These are phyloP conservation scores for Meira miltonrushii DNA, from an alignment of 1,284 basidiomycete species.

Conservation along the genomic window DNA sequence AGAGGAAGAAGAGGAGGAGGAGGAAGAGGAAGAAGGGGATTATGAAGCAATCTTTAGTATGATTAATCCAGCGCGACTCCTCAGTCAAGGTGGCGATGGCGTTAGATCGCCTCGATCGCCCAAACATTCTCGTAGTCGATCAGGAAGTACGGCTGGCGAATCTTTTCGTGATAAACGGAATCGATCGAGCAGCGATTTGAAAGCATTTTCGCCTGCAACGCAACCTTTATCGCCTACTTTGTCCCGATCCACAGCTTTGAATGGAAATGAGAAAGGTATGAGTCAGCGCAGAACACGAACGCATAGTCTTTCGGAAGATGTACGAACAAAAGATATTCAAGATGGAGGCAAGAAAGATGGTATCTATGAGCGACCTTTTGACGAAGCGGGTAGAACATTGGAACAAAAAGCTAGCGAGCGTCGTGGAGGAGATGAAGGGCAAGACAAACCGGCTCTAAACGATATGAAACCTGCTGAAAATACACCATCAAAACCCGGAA, in stretches of 20 bases:
- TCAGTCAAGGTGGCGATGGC: conserved; percentile 11
- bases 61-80: conserved; percentile 27
- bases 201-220: conserved; percentile 16
- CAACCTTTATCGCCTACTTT: conserved; percentile 3
- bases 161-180: conserved; percentile 46
- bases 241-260: neutral
- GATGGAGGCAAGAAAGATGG: conserved; percentile 1
- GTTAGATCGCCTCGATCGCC: conserved; percentile 26
- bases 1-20: conserved; percentile 25
- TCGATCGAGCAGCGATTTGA: conserved; percentile 34
- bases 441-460: conserved; percentile 1
- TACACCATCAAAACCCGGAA: conserved; percentile 9
- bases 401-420: neutral
- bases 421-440: conserved; percentile 2
- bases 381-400: neutral
- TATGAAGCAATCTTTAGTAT: conserved; percentile 48
- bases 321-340: conserved; percentile 7
- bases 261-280: neutral
- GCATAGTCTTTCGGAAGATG: conserved; percentile 12
- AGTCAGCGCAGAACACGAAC: conserved; percentile 4
- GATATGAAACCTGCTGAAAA: conserved; percentile 13
- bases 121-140: conserved; percentile 28
- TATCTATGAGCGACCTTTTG: neutral
- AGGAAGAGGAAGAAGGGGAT: conserved; percentile 41
- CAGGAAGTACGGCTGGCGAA: conserved; percentile 20